These are phyloP conservation scores for Rhizophagus clarus DNA, from an alignment of 192 early-diverging fungal species.

Conservation along the genomic window DNA sequence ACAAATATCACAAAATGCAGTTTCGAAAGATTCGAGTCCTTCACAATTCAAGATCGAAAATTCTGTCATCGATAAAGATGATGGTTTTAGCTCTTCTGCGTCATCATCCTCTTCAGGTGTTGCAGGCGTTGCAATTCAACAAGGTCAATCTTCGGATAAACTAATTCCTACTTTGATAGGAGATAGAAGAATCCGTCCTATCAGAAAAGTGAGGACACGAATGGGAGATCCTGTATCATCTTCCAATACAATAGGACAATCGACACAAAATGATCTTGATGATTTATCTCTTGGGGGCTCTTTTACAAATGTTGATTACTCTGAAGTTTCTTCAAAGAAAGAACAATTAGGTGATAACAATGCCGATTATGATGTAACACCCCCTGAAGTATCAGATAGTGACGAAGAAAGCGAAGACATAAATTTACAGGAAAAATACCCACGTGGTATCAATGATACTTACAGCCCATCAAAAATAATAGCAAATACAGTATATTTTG, in stretches of 20 bases:
- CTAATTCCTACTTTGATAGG: not conserved
- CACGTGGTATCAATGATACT: not conserved
- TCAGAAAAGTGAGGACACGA: not conserved
- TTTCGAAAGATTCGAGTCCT: not conserved
- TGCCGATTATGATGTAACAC: not conserved
- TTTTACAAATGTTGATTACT: not conserved
- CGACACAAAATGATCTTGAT: not conserved
- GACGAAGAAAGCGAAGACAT: conserved; percentile 19
- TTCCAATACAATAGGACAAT: not conserved
- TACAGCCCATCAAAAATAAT: conserved; percentile 21
- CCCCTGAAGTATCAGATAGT: conserved; percentile 5
- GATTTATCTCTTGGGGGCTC: not conserved
- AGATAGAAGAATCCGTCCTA: conserved; percentile 10
- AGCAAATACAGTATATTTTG: conserved; percentile 20
- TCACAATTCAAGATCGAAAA: not conserved
- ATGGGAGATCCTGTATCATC: not conserved
- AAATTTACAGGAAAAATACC: conserved; percentile 13
- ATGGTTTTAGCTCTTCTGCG: not conserved
- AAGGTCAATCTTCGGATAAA: not conserved
- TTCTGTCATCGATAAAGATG: not conserved
- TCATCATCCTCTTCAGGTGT: not conserved
- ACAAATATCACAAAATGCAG: not conserved
- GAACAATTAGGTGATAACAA: not conserved
- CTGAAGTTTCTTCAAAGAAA: not conserved
- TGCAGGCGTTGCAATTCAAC: not conserved